Conservation (phyloP, 352 stramenopile species). For the Globisporangium middletonii region DNA sequence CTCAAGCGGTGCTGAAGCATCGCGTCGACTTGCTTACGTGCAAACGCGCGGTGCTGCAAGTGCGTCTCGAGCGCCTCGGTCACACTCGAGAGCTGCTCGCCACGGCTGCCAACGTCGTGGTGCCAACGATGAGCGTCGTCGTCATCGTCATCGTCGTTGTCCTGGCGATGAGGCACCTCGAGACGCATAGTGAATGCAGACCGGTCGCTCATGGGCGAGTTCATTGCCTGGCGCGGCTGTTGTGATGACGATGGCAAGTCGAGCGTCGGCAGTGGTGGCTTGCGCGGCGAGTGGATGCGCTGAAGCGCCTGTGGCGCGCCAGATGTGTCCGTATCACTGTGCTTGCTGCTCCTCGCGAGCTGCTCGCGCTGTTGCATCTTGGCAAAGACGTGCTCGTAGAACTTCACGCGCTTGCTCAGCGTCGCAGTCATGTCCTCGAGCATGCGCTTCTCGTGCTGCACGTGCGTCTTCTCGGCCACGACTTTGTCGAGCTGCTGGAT, state of each 20-base stretch:
- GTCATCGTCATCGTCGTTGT: slow-evolving; percentile 4
- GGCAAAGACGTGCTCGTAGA: slow-evolving; percentile 61
- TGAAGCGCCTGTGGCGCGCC: background rate
- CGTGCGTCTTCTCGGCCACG: slow-evolving; percentile 25
- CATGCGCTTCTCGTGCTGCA: slow-evolving; percentile 42
- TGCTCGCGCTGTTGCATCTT: slow-evolving; percentile 58
- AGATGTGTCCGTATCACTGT: background rate
- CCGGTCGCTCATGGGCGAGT: slow-evolving; percentile 8
- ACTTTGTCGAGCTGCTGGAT: slow-evolving; percentile 44
- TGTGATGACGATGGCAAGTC: background rate
- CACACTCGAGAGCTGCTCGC: slow-evolving; percentile 30
- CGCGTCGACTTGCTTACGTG: slow-evolving; percentile 38
- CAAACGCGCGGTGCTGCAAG: slow-evolving; percentile 41
- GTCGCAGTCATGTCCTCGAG: slow-evolving; percentile 58
- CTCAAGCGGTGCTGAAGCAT: slow-evolving; percentile 29
- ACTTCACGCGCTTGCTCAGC: slow-evolving; percentile 55
- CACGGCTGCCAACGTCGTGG: background rate
- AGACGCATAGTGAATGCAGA: slow-evolving; percentile 6
- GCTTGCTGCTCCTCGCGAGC: slow-evolving; percentile 2
- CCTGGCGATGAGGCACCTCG: too few relatives aligned
- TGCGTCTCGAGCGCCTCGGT: slow-evolving; percentile 38
- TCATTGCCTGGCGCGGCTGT: background rate
- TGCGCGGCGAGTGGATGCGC: slow-evolving; percentile 18
- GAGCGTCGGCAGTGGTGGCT: slow-evolving; percentile 27
- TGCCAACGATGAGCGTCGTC: slow-evolving; percentile 1